Conservation (phyloP, 163 green algal genomes). For the Scenedesmus sp. region DNA sequence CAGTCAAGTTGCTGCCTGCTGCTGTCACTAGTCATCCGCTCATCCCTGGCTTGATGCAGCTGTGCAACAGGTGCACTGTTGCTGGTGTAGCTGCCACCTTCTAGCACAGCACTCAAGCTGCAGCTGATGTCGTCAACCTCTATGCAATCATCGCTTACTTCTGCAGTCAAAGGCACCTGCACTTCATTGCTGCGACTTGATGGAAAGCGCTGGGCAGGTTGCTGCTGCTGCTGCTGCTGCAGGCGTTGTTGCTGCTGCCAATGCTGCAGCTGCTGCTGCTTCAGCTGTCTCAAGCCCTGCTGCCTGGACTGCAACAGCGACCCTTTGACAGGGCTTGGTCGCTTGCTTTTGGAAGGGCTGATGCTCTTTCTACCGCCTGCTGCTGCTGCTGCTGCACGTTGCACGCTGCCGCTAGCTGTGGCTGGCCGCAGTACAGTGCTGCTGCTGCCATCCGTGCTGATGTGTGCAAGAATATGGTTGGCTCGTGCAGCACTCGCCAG, state of each 20-base stretch:
- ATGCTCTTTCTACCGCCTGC: background rate
- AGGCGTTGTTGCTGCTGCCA: conserved; percentile 6
- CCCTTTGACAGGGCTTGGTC: background rate
- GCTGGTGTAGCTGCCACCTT: background rate
- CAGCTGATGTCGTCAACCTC: conserved; percentile 6
- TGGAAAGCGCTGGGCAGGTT: background rate
- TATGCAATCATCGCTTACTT: background rate
- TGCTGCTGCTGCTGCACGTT: background rate
- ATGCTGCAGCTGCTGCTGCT: conserved; percentile 33
- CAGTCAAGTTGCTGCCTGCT: background rate
- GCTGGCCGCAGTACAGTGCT: background rate
- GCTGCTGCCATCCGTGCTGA: background rate
- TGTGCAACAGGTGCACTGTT: too few species aligned
- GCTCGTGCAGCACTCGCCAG: background rate
- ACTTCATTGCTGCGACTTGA: background rate
- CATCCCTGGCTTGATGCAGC: background rate
- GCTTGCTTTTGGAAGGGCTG: background rate
- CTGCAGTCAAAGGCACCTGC: background rate
- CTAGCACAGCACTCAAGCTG: conserved; percentile 2
- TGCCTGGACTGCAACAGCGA: background rate
- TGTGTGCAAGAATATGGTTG: background rate
- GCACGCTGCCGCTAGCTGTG: background rate
- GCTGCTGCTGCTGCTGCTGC: conserved; percentile 24
- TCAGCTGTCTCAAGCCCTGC: background rate
- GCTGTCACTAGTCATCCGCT: background rate